phyloP scores from a whole-genome alignment of 202 grass and related monocot genomes.

The Elaeis oleifera region DNA sequence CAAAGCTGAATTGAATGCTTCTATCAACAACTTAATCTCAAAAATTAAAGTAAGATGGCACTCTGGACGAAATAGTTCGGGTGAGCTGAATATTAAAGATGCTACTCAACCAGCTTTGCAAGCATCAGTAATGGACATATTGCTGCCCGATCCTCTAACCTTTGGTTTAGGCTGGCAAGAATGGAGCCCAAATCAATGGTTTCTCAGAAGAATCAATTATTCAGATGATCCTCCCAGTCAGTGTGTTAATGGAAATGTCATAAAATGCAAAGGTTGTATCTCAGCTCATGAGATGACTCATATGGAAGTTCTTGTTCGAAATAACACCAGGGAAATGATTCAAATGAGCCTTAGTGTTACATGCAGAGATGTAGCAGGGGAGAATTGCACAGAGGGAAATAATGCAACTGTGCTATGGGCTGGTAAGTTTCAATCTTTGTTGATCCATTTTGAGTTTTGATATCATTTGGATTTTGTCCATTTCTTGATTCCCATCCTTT shows the following conservation, averaged over 20 bases:
- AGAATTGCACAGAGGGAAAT: slow-evolving; percentile 74
- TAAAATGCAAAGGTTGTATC: slow-evolving; percentile 50
- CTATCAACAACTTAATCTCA: slow-evolving; percentile 84
- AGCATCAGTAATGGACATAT: slow-evolving; percentile 87
- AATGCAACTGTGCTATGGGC: slow-evolving; percentile 81
- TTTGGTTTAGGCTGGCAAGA: slow-evolving; percentile 67
- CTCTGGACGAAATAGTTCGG: slow-evolving; percentile 90
- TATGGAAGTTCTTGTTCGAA: slow-evolving; percentile 74
- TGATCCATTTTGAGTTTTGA: not conserved
- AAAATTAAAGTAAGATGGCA: slow-evolving; percentile 99
- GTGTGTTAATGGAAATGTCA: slow-evolving; percentile 16
- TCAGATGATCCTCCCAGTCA: slow-evolving; percentile 14
- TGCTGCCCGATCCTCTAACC: slow-evolving; percentile 84
- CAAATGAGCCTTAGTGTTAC: slow-evolving; percentile 67
- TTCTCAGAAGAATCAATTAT: slow-evolving; percentile 15
- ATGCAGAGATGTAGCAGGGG: slow-evolving; percentile 89
- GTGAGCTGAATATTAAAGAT: slow-evolving; percentile 96
- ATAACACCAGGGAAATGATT: slow-evolving; percentile 94
- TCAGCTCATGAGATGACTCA: slow-evolving; percentile 76
- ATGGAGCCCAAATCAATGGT: slow-evolving; percentile 19
- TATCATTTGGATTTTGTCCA: no score
- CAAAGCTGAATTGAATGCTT: slow-evolving; percentile 86
- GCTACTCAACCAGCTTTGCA: slow-evolving; percentile 84
- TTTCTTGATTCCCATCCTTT: no score
- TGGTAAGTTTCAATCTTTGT: slow-evolving; percentile 38